Conservation (phyloP, 164 flowering plant genomes). For the Liriodendron chinense region DNA sequence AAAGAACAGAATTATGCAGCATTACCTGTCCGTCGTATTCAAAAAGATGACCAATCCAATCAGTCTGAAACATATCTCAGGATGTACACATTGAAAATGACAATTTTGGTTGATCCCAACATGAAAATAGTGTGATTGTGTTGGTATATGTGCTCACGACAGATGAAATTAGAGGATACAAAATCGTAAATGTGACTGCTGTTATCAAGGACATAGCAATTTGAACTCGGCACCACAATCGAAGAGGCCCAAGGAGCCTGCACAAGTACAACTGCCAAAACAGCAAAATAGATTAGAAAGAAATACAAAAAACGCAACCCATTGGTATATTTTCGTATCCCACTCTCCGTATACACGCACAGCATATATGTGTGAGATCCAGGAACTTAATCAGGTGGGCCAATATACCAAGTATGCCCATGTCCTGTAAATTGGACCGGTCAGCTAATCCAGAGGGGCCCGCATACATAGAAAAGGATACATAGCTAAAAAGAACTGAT, state of each 20-base stretch:
- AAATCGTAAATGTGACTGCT: constrained; percentile 76
- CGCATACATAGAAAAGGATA: neutral
- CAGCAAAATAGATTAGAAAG: constrained; percentile 2
- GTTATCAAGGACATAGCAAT: constrained; percentile 81
- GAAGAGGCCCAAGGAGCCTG: constrained; percentile 34
- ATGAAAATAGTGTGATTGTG: neutral
- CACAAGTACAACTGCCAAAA: constrained; percentile 37
- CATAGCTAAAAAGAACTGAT: neutral
- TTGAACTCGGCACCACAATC: constrained; percentile 60
- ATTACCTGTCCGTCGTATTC: constrained; percentile 64
- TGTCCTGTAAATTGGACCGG: neutral
- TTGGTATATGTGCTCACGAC: neutral
- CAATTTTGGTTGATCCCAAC: constrained; percentile 5
- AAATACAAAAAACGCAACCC: neutral
- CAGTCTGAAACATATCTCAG: constrained; percentile 55
- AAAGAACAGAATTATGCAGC: neutral
- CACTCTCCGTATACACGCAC: neutral
- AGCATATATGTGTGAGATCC: too few species aligned
- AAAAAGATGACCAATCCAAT: constrained; percentile 70
- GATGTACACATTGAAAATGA: constrained; percentile 17
- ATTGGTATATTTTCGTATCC: neutral
- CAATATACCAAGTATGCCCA: neutral
- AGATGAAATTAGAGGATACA: constrained; percentile 57
- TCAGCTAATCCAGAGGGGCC: neutral
- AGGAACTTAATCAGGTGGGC: neutral